These are phyloP conservation scores for Zarea fungicola DNA, from an alignment of 2,329 filamentous ascomycete species.

Conservation along the genomic window DNA sequence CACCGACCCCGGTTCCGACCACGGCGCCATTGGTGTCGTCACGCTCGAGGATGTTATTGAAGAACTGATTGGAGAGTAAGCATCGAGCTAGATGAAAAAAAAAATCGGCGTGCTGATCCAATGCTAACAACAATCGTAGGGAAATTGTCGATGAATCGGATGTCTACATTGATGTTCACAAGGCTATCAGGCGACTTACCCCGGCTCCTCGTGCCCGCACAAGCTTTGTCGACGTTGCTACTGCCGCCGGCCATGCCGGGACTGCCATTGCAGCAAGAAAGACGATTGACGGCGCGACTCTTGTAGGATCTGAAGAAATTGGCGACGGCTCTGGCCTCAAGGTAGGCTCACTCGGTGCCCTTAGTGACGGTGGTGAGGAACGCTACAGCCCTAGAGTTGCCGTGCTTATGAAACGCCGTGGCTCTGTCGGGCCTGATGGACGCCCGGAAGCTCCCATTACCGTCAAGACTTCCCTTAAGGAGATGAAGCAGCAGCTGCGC, in stretches of 20 bases:
- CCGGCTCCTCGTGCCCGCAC: conserved; percentile 74
- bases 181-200: conserved; percentile 84
- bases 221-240: conserved; percentile 31
- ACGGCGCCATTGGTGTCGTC: conserved; percentile 86
- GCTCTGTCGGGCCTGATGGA: conserved; percentile 51
- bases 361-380: conserved; percentile 32
- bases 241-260: conserved; percentile 25
- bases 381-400: conserved; percentile 46
- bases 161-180: conserved; percentile 97
- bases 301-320: conserved; percentile 39
- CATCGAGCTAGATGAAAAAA: no score
- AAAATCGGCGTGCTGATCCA: conserved; percentile 5
- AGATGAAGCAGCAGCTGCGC: conserved; percentile 59
- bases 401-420: conserved; percentile 55
- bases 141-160: conserved; percentile 99
- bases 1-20: conserved; percentile 80
- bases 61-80: conserved; percentile 93
- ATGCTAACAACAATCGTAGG: conserved; percentile 40
- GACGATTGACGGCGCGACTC: conserved; percentile 23
- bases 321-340: conserved; percentile 27
- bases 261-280: conserved; percentile 28
- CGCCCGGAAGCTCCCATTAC: conserved; percentile 43
- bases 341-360: conserved; percentile 31
- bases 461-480: conserved; percentile 55
- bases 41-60: conserved; percentile 98